phyloP scores from a whole-genome alignment of 2,329 filamentous ascomycete genomes.

The Fusarium chuoi region DNA sequence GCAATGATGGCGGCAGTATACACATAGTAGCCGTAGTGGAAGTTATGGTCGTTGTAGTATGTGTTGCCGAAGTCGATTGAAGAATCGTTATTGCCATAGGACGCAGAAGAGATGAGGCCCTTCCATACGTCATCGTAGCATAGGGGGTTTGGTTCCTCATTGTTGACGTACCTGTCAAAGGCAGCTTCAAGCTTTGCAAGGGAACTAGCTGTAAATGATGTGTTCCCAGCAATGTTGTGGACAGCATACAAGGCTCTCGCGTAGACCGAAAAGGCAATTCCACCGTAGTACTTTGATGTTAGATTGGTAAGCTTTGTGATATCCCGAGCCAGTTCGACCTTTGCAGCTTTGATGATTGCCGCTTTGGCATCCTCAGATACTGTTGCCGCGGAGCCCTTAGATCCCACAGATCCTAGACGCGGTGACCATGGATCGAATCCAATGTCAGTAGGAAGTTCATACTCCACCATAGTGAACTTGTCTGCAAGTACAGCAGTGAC shows the following conservation, averaged over 20 bases:
- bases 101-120: background rate
- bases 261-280: background rate
- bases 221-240: background rate
- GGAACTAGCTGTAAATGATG: fast-evolving
- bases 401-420: background rate
- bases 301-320: background rate
- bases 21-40: background rate
- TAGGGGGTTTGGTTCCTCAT: background rate
- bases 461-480: background rate
- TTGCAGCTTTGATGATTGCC: background rate
- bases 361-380: background rate
- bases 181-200: background rate
- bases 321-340: background rate
- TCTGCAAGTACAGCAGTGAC: background rate
- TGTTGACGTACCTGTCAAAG: background rate
- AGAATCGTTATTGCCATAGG: background rate
- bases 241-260: background rate
- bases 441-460: background rate
- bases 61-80: background rate
- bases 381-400: no score
- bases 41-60: background rate
- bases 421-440: background rate
- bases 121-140: background rate
- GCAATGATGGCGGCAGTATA: background rate
- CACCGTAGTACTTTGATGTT: background rate